Percentiles rank a stretch among this genome's conserved stretches.
Conservation (phyloP, 306 rosid genomes). For the Sindora glabra region DNA sequence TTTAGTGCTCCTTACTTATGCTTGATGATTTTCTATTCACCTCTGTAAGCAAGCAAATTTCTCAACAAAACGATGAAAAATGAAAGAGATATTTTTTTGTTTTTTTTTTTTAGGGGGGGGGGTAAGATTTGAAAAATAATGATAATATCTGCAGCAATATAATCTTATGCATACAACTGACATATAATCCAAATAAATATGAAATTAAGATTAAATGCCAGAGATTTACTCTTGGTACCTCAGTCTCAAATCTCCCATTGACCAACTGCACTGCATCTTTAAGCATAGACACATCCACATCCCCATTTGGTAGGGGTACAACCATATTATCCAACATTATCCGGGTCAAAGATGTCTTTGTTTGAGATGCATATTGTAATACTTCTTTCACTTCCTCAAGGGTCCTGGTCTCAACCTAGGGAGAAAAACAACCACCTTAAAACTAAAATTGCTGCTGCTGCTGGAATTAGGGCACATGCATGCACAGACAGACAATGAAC, state of each 20-base stretch:
- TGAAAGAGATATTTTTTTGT: not conserved
- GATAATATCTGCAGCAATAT: not conserved
- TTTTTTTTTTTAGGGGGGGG: too few relatives aligned
- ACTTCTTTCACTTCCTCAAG: slow-evolving; percentile 73
- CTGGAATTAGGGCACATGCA: slow-evolving; percentile 1
- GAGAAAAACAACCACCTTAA: slow-evolving; percentile 4
- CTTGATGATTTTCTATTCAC: not conserved
- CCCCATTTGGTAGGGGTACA: slow-evolving; percentile 62
- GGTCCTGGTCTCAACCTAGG: slow-evolving; percentile 93
- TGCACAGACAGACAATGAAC: not conserved
- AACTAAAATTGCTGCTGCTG: slow-evolving; percentile 1
- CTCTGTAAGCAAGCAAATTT: slow-evolving; percentile 1
- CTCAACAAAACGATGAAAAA: not conserved
- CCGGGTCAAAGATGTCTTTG: slow-evolving; percentile 68
- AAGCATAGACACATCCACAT: slow-evolving; percentile 77
- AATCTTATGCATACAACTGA: not conserved
- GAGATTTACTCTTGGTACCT: slow-evolving; percentile 37
- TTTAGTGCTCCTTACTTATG: not conserved
- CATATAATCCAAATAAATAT: not conserved
- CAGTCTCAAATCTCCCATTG: slow-evolving; percentile 73
- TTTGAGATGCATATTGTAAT: slow-evolving; percentile 55
- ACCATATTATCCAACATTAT: slow-evolving; percentile 99
- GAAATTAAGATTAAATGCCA: slow-evolving; percentile 1
- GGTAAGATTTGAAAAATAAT: not conserved
- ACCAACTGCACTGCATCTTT: slow-evolving; percentile 70